Evolutionary conservation across 495 filamentous ascomycete species (phyloP).

Genomic region (Penicillium longicatenatum): DNA sequence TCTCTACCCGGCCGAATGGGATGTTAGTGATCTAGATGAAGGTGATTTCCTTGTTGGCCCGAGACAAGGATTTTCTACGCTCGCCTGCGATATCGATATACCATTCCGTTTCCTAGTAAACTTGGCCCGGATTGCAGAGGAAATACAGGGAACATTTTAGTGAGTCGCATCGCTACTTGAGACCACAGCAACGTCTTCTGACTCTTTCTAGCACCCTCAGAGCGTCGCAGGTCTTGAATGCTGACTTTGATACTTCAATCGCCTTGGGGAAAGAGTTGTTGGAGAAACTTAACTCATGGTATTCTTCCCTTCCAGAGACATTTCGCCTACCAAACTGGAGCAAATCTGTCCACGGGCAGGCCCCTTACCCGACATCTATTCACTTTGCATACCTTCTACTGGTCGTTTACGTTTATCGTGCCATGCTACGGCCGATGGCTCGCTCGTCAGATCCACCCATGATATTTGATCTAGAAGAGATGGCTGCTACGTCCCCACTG

Average conservation of each 20-base stretch:
- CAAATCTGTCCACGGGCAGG: slow-evolving; percentile 32
- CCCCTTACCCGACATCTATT: slow-evolving; percentile 33
- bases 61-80: slow-evolving; percentile 26
- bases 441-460: slow-evolving; percentile 35
- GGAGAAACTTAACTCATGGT: slow-evolving; percentile 36
- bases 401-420: slow-evolving; percentile 40
- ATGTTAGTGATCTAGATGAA: slow-evolving; percentile 65
- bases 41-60: slow-evolving; percentile 61
- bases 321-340: slow-evolving; percentile 36
- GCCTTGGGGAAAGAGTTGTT: slow-evolving; percentile 30
- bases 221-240: slow-evolving; percentile 35
- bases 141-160: slow-evolving; percentile 39
- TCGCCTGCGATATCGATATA: slow-evolving; percentile 25
- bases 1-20: slow-evolving; percentile 78
- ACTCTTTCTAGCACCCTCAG: slow-evolving; percentile 28
- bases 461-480: slow-evolving; percentile 37
- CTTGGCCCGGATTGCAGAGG: slow-evolving; percentile 32
- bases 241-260: slow-evolving; percentile 29
- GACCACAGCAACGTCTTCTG: neutral
- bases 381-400: slow-evolving; percentile 41
- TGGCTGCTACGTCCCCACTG: slow-evolving; percentile 23
- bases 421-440: slow-evolving; percentile 39
- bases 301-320: slow-evolving; percentile 29
- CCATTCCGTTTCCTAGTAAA: slow-evolving; percentile 31
- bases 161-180: slow-evolving; percentile 2